These are phyloP conservation scores for Hypoxylon sp. DNA, from an alignment of 2,329 filamentous ascomycete species.

Conservation along the genomic window DNA sequence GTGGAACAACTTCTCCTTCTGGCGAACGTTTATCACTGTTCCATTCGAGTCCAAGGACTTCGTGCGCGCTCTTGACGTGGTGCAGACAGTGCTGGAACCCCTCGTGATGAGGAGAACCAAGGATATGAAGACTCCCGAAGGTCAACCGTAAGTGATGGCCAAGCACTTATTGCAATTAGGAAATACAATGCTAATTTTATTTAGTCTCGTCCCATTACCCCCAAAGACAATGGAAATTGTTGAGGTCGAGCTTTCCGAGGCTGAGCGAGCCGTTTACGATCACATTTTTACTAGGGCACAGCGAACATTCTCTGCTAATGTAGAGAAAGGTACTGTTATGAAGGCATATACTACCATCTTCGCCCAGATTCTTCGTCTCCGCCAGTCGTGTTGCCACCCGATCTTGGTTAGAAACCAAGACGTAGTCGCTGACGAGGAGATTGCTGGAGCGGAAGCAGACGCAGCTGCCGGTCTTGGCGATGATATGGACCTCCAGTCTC, in stretches of 20 bases:
- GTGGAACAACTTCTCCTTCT: constrained; percentile 99
- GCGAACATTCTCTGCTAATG: constrained; percentile 85
- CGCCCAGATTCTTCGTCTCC: constrained; percentile 91
- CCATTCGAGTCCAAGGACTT: constrained; percentile 98
- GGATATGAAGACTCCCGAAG: constrained; percentile 96
- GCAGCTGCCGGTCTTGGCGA: constrained; percentile 86
- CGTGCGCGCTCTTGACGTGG: constrained; percentile 92
- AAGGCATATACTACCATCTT: constrained; percentile 98
- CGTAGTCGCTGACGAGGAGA: constrained; percentile 88
- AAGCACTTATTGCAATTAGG: neutral
- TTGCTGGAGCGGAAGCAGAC: constrained; percentile 83
- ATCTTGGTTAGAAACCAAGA: constrained; percentile 88
- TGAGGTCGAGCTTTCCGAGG: constrained; percentile 84
- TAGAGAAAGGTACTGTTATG: constrained; percentile 92
- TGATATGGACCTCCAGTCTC: constrained; percentile 92
- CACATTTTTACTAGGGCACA: constrained; percentile 89
- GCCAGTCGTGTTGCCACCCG: constrained; percentile 95
- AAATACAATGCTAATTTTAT: constrained; percentile 31
- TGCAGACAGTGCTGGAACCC: constrained; percentile 95
- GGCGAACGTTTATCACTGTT: constrained; percentile 98
- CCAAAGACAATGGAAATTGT: constrained; percentile 87
- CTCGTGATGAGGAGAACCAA: constrained; percentile 96
- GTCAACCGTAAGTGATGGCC: constrained; percentile 61
- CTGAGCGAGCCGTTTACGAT: constrained; percentile 93
- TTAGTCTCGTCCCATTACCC: constrained; percentile 81